These are phyloP conservation scores for Aspergillus baeticus DNA, from an alignment of 495 filamentous ascomycete species.

Conservation along the genomic window DNA sequence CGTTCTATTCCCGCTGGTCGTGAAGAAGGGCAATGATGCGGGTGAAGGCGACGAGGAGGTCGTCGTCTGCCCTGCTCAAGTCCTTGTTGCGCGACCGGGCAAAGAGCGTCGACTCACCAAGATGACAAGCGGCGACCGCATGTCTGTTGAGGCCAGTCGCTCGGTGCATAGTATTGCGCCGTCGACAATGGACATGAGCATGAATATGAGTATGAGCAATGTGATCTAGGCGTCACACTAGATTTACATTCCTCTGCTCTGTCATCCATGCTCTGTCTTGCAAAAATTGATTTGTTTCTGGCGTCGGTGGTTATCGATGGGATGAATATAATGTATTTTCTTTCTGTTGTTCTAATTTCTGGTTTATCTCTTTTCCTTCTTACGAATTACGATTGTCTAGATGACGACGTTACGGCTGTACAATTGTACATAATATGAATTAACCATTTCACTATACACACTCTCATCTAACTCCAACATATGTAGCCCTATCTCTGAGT, in stretches of 20 bases:
- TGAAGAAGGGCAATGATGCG: constrained; percentile 87
- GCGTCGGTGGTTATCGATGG: neutral
- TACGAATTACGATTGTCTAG: constrained; percentile 21
- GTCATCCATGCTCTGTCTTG: constrained; percentile 11
- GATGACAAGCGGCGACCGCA: constrained; percentile 46
- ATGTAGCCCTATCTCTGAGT: too few relatives aligned
- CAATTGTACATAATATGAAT: constrained; percentile 14
- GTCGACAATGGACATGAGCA: constrained; percentile 29
- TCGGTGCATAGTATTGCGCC: constrained; percentile 48
- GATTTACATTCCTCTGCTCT: neutral
- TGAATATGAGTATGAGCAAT: constrained; percentile 54
- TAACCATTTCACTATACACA: neutral
- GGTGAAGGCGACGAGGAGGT: constrained; percentile 87
- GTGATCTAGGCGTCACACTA: constrained; percentile 50
- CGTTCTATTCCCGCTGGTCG: constrained; percentile 90
- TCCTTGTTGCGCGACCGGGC: constrained; percentile 61
- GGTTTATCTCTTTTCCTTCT: neutral
- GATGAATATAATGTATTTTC: neutral
- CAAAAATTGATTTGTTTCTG: constrained; percentile 7
- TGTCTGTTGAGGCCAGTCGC: constrained; percentile 38
- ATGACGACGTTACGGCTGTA: constrained; percentile 25
- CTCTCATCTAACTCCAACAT: too few relatives aligned
- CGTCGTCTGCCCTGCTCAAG: constrained; percentile 90
- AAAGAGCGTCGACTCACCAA: constrained; percentile 44
- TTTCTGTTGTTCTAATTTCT: constrained; percentile 10